phyloP scores from a whole-genome alignment of 202 grass and related monocot species.

The Alloteropsis angusta region DNA sequence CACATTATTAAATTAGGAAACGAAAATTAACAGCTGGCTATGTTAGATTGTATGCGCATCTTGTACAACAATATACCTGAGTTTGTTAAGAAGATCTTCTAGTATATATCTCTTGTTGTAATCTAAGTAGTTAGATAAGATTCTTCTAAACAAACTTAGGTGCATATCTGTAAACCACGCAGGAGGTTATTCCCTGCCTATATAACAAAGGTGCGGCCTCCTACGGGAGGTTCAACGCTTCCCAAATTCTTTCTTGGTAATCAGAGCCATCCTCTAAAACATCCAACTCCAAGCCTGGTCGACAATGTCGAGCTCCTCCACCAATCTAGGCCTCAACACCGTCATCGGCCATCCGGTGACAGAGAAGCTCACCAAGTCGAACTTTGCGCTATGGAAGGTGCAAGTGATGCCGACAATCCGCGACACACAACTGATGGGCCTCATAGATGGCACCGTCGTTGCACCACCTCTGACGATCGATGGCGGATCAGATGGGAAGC shows the following conservation, averaged over 20 bases:
- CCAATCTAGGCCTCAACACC: not conserved
- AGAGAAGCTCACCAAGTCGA: not conserved
- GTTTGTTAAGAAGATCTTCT: too few species aligned
- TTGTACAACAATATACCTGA: too few species aligned
- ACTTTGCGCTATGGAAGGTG: not conserved
- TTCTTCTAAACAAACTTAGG: too few species aligned
- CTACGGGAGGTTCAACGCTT: not conserved
- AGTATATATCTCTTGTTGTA: too few species aligned
- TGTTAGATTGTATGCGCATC: too few species aligned
- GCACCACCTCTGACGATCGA: rapidly evolving
- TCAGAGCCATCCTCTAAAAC: not conserved
- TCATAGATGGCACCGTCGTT: not conserved
- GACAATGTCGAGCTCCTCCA: not conserved
- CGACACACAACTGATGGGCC: not conserved
- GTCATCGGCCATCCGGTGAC: not conserved
- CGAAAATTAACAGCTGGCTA: too few species aligned
- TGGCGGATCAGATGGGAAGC: rapidly evolving
- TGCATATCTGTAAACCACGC: not conserved
- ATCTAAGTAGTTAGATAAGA: too few species aligned
- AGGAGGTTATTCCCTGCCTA: not conserved
- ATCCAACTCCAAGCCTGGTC: too few species aligned
- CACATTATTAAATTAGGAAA: too few species aligned
- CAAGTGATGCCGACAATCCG: not conserved
- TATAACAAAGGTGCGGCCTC: not conserved
- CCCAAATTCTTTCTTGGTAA: not conserved